These are phyloP conservation scores for Clonostachys chloroleuca DNA, from an alignment of 2,329 filamentous ascomycete species.

Conservation along the genomic window DNA sequence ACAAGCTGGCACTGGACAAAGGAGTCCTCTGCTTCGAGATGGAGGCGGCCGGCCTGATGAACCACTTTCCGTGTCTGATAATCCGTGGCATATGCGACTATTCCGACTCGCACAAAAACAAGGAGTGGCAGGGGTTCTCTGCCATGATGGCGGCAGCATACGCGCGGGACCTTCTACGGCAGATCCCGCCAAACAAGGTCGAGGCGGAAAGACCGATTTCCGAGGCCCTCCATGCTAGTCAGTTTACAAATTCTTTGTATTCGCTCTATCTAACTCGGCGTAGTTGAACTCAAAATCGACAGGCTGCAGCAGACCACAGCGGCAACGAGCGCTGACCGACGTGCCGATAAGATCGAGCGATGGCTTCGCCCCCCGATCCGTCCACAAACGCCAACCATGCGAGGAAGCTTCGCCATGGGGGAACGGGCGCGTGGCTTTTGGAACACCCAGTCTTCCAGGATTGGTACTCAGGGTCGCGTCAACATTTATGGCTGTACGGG, in stretches of 20 bases:
- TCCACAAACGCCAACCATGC: constrained; percentile 1
- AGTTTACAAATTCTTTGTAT: not conserved
- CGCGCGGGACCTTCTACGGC: constrained; percentile 10
- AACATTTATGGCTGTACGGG: constrained; percentile 1
- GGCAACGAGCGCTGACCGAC: not conserved
- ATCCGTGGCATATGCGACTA: constrained; percentile 25
- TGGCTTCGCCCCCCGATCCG: not conserved
- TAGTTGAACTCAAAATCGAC: not conserved
- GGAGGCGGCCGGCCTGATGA: constrained; percentile 4
- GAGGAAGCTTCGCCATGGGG: not conserved
- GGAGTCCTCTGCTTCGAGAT: constrained; percentile 4
- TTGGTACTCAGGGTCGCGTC: not conserved
- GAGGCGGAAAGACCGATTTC: constrained; percentile 1
- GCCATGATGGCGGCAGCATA: constrained; percentile 15
- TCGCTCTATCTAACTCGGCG: not conserved
- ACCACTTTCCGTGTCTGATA: constrained; percentile 16
- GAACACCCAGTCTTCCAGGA: not conserved
- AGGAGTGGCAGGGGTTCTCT: constrained; percentile 15
- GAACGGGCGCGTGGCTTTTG: constrained; percentile 1
- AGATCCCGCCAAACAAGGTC: not conserved
- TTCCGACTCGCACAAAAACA: constrained; percentile 18
- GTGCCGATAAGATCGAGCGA: not conserved
- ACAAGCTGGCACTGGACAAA: not conserved
- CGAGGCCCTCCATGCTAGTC: not conserved
- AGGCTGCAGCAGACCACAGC: not conserved